Conservation (phyloP, 208 protist genomes). For the Trypanosoma avium region DNA sequence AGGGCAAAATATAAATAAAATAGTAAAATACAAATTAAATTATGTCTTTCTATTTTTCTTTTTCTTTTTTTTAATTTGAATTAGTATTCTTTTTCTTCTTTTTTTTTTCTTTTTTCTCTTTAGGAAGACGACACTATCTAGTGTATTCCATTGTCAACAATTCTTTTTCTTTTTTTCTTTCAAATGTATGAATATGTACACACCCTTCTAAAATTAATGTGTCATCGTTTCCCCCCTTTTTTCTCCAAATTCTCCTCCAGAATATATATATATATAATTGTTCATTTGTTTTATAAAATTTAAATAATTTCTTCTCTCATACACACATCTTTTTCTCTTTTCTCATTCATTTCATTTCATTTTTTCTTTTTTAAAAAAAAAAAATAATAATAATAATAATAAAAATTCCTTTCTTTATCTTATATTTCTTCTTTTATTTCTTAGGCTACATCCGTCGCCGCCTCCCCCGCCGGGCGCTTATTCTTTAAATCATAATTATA, state of each 20-base stretch:
- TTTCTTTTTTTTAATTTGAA: slow-evolving; percentile 17
- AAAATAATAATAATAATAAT: no score
- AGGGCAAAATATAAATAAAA: no score
- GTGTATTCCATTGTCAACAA: background rate
- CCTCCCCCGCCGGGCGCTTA: slow-evolving; percentile 43
- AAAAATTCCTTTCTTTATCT: background rate
- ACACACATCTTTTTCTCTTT: background rate
- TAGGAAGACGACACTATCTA: no score
- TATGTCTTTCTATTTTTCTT: slow-evolving; percentile 20
- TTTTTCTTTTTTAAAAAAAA: no score
- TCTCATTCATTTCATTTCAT: slow-evolving; percentile 5
- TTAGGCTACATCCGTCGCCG: background rate
- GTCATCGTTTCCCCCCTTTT: background rate
- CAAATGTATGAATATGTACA: background rate
- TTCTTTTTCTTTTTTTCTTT: slow-evolving; percentile 25
- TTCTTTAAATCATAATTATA: slow-evolving; percentile 95
- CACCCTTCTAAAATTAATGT: background rate
- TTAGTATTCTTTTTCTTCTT: background rate
- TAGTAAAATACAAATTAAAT: background rate
- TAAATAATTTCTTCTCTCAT: no score
- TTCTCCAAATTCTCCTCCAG: background rate
- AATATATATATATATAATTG: background rate
- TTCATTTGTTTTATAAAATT: no score
- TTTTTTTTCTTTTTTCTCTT: slow-evolving; percentile 3
- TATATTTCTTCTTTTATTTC: background rate